A percentile compares a stretch with the other conserved stretches of the same genome.
These are phyloP conservation scores for Musa acuminata DNA, from an alignment of 176 grass and related monocot species.

Conservation along the genomic window DNA sequence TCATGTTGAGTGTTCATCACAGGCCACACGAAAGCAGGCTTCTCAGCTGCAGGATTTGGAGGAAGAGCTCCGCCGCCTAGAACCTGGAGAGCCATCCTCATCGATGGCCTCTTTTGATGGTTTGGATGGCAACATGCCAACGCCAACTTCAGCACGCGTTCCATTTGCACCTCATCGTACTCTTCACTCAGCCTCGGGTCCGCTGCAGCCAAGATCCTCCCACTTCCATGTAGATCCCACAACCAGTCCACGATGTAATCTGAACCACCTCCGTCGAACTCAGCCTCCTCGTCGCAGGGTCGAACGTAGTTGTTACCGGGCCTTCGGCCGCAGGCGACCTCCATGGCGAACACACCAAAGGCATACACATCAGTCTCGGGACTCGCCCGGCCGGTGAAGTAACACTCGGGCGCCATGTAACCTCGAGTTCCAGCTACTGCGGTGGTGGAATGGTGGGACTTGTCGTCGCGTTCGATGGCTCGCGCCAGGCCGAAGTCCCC, in stretches of 20 bases:
- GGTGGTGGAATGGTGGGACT: conserved; percentile 49
- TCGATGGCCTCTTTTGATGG: conserved; percentile 34
- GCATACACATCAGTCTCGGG: conserved; percentile 41
- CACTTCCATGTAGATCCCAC: not conserved
- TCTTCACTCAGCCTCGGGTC: not conserved
- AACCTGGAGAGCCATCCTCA: conserved; percentile 41
- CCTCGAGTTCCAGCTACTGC: conserved; percentile 36
- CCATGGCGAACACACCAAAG: conserved; percentile 28
- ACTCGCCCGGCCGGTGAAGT: conserved; percentile 53
- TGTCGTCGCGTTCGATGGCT: conserved; percentile 32
- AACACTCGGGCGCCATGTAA: conserved; percentile 54
- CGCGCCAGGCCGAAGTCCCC: conserved; percentile 52
- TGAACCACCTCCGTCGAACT: not conserved
- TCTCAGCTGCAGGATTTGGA: conserved; percentile 22
- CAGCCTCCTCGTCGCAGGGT: too few relatives aligned
- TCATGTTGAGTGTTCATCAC: not conserved
- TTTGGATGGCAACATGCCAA: conserved; percentile 54
- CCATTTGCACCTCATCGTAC: conserved; percentile 11
- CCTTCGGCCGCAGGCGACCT: conserved; percentile 39
- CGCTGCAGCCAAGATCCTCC: conserved; percentile 10
- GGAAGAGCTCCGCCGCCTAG: conserved; percentile 19
- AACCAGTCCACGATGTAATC: conserved; percentile 7
- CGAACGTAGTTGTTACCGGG: not conserved
- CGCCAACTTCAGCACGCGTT: conserved; percentile 32
- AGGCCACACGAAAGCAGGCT: conserved; percentile 1